These are phyloP conservation scores for Rhodotorula graminis DNA, from an alignment of 768 basidiomycete species.

Conservation along the genomic window DNA sequence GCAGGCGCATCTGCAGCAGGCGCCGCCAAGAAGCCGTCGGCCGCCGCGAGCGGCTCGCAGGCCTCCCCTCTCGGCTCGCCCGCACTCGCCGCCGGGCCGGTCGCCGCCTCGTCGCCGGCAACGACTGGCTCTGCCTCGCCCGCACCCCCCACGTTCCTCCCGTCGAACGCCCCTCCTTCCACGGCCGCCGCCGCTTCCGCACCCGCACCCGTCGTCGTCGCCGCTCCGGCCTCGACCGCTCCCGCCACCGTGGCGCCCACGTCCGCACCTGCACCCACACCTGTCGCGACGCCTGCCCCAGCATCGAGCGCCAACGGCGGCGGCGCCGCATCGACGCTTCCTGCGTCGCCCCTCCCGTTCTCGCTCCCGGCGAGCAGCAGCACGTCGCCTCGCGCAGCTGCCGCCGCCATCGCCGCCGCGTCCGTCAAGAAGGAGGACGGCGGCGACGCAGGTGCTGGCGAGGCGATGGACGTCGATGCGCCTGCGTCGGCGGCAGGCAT, in stretches of 20 bases:
- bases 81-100: no score
- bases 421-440: not conserved
- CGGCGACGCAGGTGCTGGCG: not conserved
- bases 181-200: not conserved
- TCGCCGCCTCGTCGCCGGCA: no score
- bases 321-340: not conserved
- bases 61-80: not conserved
- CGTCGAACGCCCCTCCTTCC: not conserved
- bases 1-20: not conserved
- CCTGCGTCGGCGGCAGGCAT: no score
- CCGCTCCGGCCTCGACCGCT: not conserved
- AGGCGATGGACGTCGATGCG: constrained; percentile 1
- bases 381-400: not conserved
- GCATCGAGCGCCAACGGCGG: not conserved
- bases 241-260: not conserved
- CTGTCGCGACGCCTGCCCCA: no score
- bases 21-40: not conserved
- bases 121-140: not conserved
- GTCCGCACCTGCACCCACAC: not conserved
- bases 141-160: no score
- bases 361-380: not conserved
- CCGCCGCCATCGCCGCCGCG: not conserved
- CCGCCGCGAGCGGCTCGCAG: not conserved
- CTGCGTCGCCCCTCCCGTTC: not conserved
- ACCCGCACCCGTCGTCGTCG: not conserved